A percentile compares a stretch with the other conserved stretches of the same genome.
Evolutionary conservation across 192 early-diverging fungal species (phyloP).

Genomic region (Umbelopsis isabellina): DNA sequence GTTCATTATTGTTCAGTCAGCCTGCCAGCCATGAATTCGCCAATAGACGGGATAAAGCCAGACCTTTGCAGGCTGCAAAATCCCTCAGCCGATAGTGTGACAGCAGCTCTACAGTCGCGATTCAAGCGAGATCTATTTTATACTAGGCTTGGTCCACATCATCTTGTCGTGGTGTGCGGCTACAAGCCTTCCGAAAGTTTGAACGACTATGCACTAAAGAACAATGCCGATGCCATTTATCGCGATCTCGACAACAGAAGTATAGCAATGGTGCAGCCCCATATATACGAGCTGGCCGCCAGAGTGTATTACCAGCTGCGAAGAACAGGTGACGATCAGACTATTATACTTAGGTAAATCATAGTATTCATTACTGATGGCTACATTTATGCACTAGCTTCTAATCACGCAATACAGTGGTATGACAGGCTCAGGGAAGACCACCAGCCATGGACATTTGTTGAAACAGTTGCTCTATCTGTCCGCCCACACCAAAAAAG

Average conservation of each 20-base stretch:
- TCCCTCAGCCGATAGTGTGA: conserved; percentile 47
- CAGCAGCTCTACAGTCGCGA: conserved; percentile 44
- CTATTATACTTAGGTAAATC: conserved; percentile 61
- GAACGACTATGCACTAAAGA: conserved; percentile 50
- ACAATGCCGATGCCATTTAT: conserved; percentile 60
- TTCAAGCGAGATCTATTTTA: conserved; percentile 57
- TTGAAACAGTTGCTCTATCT: conserved; percentile 75
- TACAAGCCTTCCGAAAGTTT: conserved; percentile 43
- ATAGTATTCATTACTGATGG: no score
- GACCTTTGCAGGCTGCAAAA: conserved; percentile 7
- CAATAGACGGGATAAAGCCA: neutral
- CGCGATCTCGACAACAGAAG: conserved; percentile 36
- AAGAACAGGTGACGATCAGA: conserved; percentile 68
- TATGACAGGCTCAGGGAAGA: conserved; percentile 86
- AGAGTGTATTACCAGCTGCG: conserved; percentile 71
- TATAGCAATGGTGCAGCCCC: conserved; percentile 41
- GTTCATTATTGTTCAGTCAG: no score
- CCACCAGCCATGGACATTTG: conserved; percentile 71
- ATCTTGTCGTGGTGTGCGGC: conserved; percentile 54
- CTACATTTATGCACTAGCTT: no score
- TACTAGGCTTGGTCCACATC: conserved; percentile 50
- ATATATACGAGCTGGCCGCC: conserved; percentile 72
- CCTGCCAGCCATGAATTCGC: no score
- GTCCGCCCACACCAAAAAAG: conserved; percentile 75
- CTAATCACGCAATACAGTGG: conserved; percentile 56